Conservation (phyloP, 2,329 filamentous ascomycete species). For the Arthrobotrys musiformis region DNA sequence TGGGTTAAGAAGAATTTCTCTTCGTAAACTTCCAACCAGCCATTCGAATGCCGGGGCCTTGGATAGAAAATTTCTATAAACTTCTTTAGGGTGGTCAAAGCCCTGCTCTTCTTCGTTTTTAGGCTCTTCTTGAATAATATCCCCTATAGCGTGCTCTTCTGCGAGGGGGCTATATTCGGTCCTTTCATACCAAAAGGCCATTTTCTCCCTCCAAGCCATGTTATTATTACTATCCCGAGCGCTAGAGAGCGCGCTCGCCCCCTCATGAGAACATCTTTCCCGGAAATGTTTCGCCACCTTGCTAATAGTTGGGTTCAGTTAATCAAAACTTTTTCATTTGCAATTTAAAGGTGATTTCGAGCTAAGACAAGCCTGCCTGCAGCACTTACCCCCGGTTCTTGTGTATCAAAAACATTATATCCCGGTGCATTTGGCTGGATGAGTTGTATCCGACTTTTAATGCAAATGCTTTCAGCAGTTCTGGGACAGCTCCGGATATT, state of each 20-base stretch:
- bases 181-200: slow-evolving; percentile 14
- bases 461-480: slow-evolving; percentile 23
- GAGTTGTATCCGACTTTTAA: slow-evolving; percentile 30
- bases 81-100: not conserved
- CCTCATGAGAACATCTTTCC: not conserved
- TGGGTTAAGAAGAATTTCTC: slow-evolving; percentile 17
- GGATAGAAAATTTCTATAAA: slow-evolving; percentile 29
- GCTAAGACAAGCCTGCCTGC: not conserved
- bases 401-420: slow-evolving; percentile 32
- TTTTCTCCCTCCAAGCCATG: slow-evolving; percentile 3
- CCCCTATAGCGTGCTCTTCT: not conserved
- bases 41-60: slow-evolving; percentile 49
- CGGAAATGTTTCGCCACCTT: not conserved
- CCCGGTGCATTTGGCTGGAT: slow-evolving; percentile 16
- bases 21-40: slow-evolving; percentile 38
- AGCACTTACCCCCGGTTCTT: slow-evolving; percentile 7
- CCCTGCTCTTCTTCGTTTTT: not conserved
- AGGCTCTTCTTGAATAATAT: not conserved
- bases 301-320: not conserved
- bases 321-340: too few relatives aligned
- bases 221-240: not conserved
- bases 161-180: not conserved
- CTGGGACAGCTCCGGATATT: not conserved
- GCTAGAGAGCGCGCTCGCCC: not conserved
- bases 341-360: not conserved